Evolutionary conservation across 2,329 filamentous ascomycete genomes (phyloP), one percentile per base, ranked within the genome.

Genomic region (Aspergillus candidus): DNA sequence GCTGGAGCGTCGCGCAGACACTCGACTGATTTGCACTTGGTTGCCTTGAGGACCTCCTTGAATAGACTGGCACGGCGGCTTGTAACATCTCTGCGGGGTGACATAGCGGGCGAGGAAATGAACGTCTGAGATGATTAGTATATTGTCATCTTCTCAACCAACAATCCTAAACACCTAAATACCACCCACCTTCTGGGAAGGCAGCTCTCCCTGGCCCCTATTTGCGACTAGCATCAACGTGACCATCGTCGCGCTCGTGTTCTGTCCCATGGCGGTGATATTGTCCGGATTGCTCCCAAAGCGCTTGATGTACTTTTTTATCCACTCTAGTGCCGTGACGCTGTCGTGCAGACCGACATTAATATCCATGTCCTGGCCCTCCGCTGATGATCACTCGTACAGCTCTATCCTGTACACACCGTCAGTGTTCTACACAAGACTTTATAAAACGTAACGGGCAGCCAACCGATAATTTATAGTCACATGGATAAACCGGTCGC

Each of bases 241-340:
- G 18, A 44, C 35, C 30, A 32, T 33, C 11, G 18, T 13, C 4
- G 41, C 41, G 4, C 41, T 35, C 8, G 41, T 35, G 30, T 30
- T 38, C 41, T 44, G 35, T 5, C 41, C 41, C 3, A 34, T 22
- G 11, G 32, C 36, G 5, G 31, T 39, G 12, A 44, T 27, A 35
- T 35, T 38, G 5, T 27, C 15, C 2, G 41, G 41, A 17, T 44
- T 35, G 11, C 38, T 38, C 6, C 43, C 43, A 14, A 46, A 46
- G 12, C 22, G 15, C 7, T 27, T 15, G 13, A 46, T 38, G 31
- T 46, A 41, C 17, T 22, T 15, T 34, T 41, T 35, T 4, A 35
- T 37, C 43, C 43, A 46, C 11, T 41, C 13, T n/a, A 46, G 18
- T 3, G 43, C 43, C 5, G 38, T 34, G 18, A 40, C 32, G 10